Conservation (phyloP, 1,284 basidiomycete genomes). For the Hemileia vastatrix region DNA sequence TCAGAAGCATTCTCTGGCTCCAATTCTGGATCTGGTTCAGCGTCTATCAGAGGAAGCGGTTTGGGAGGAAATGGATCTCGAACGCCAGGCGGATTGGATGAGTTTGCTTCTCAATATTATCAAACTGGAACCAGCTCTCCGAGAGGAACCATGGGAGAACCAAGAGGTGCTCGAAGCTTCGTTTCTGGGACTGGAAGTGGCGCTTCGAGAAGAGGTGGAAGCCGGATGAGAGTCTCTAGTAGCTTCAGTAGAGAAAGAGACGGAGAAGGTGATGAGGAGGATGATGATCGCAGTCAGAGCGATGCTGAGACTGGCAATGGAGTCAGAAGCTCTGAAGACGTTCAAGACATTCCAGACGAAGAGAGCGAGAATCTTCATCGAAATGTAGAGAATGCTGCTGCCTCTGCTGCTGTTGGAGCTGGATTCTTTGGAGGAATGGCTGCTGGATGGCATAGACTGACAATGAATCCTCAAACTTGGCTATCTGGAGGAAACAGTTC, state of each 20-base stretch:
- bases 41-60: background rate
- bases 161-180: background rate
- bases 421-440: constrained; percentile 30
- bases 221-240: background rate
- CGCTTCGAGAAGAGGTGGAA: background rate
- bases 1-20: background rate
- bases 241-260: background rate
- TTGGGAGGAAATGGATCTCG: background rate
- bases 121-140: constrained; percentile 16
- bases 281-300: background rate
- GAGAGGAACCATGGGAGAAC: background rate
- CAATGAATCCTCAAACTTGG: constrained; percentile 26
- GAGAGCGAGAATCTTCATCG: background rate
- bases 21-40: background rate
- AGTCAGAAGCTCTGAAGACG: background rate
- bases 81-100: background rate
- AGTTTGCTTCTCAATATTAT: background rate
- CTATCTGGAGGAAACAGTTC: background rate
- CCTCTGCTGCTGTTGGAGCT: constrained; percentile 22
- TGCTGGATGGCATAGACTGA: constrained; percentile 31
- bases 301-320: background rate
- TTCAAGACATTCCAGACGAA: background rate
- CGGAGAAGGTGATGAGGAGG: background rate
- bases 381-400: background rate
- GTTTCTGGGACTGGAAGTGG: background rate